Evolutionary conservation across 805 yeast species (phyloP), one percentile per base, ranked within the genome.

Genomic region (Hanseniaspora valbyensis): DNA sequence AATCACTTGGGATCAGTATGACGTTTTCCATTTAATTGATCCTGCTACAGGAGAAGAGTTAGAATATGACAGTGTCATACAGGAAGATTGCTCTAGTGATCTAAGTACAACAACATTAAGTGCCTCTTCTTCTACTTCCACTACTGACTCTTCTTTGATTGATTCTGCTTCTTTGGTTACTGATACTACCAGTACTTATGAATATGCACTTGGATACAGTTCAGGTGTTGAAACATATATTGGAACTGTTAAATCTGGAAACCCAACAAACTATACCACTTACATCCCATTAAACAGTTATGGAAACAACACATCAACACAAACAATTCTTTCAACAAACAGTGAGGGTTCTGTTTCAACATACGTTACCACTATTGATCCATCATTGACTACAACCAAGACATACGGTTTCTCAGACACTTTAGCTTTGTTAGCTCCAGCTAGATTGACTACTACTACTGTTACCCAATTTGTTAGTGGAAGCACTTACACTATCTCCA

Each of bases 1-100:
- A 54, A 46, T 60, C 28, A 55, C 62, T 7, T 60, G 63, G 63
- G 54, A 57, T 45, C 56, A 55, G 26, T 54, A 54, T 48, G 55
- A 56, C 19, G 61, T 59, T 12, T 59, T 58, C 54, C 61, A 59
- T 28, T 48, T 59, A 49, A 52, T 52, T 14, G 30, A 45, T 22
- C 53, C 55, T 38, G 24, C 33, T 16, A 42, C 48, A 21, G 59
- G 60, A 29, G 36, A 52, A 19, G 55, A 57, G 8, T 19, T 60
- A 30, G 32, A 54, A 1, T 60, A 57, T 55, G 44, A 52, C 46
- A 34, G 49, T 30, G 57, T 58, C 19, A 48, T 56, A 22, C 57
- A 55, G 4, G 59, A 59, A 43, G 37, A 53, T 8, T 59, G 63
- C 43, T 58, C 32, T 14, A 40, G 19, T 44, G 16, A 30, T 2